phyloP scores from a whole-genome alignment of 2,329 filamentous ascomycete species.

The Daldinia eschscholtzii region DNA sequence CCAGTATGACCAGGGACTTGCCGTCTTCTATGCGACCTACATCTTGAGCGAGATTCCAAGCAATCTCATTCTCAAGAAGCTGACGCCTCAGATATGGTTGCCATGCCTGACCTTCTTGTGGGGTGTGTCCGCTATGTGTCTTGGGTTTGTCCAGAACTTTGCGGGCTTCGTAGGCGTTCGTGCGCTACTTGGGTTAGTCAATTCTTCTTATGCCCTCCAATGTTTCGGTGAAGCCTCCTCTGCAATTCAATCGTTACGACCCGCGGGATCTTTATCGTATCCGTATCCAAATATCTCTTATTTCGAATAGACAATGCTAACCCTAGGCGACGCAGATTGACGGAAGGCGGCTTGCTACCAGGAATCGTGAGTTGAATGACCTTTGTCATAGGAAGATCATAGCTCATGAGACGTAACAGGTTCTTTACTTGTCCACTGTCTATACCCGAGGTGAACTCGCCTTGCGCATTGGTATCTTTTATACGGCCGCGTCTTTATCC shows the following conservation, averaged over 20 bases:
- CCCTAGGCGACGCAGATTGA: slow-evolving; percentile 55
- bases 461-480: slow-evolving; percentile 75
- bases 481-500: slow-evolving; percentile 74
- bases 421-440: slow-evolving; percentile 74
- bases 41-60: slow-evolving; percentile 73
- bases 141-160: slow-evolving; percentile 66
- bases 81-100: slow-evolving; percentile 71
- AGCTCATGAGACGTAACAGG: slow-evolving; percentile 51
- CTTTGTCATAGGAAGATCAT: not conserved
- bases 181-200: slow-evolving; percentile 64
- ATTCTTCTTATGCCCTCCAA: not conserved
- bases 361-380: slow-evolving; percentile 66
- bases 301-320: slow-evolving; percentile 13
- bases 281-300: not conserved
- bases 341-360: slow-evolving; percentile 74
- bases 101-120: slow-evolving; percentile 67
- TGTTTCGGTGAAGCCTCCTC: slow-evolving; percentile 2
- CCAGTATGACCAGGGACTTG: slow-evolving; percentile 74
- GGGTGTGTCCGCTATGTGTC: slow-evolving; percentile 70
- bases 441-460: slow-evolving; percentile 72
- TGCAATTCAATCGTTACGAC: not conserved
- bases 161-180: slow-evolving; percentile 72
- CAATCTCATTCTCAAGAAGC: slow-evolving; percentile 72
- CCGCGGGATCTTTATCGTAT: not conserved
- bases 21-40: slow-evolving; percentile 75